Evolutionary conservation across 306 rosid genomes (phyloP).

Genomic region (Macrotyloma uniflorum): DNA sequence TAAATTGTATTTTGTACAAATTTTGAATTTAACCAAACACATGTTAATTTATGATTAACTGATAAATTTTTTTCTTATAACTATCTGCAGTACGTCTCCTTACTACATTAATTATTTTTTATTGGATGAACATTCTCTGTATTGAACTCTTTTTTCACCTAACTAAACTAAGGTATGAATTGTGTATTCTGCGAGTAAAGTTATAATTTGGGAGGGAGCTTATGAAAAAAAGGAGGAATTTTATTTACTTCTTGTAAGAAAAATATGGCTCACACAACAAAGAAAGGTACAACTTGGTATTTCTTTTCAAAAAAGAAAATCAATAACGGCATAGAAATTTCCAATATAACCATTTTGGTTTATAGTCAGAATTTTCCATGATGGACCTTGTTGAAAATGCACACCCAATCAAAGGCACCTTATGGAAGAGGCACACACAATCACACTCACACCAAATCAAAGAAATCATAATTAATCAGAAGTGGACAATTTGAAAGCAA

Average conservation of each 20-base stretch:
- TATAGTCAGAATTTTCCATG: neutral
- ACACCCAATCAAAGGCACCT: slow-evolving; percentile 17
- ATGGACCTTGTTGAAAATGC: slow-evolving; percentile 1
- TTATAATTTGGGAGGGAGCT: neutral
- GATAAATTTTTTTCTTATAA: neutral
- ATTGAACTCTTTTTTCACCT: too few relatives aligned
- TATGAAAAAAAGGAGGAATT: neutral
- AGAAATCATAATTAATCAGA: slow-evolving; percentile 13
- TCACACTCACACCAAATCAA: slow-evolving; percentile 38
- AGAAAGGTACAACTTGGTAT: neutral
- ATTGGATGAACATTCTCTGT: too few relatives aligned
- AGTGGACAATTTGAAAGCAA: neutral
- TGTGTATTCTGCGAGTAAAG: neutral
- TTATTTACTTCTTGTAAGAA: neutral
- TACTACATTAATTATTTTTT: too few relatives aligned
- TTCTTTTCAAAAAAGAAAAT: slow-evolving; percentile 3
- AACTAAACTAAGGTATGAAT: neutral
- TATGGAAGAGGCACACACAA: slow-evolving; percentile 25
- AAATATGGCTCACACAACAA: neutral
- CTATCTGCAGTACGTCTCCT: too few relatives aligned
- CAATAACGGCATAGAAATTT: neutral
- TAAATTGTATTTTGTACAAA: neutral
- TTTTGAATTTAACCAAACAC: neutral
- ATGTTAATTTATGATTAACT: neutral
- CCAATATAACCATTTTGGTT: neutral